Base-by-base conservation (phyloP, 441 rosid genomes). In the Gossypium davidsonii region DNA sequence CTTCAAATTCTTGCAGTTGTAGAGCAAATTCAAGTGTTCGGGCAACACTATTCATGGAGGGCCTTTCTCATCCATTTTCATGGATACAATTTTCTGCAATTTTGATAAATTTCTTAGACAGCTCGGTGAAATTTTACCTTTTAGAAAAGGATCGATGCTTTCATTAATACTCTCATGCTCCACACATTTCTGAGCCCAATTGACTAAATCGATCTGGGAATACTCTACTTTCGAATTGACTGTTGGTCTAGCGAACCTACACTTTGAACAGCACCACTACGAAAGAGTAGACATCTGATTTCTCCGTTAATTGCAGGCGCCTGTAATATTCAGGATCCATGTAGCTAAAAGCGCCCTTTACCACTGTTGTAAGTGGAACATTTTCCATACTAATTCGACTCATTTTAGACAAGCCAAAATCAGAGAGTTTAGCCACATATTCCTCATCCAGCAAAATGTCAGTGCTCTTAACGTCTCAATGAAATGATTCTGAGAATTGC, bases 331-430 rank as follows among this genome's bases (percentile, higher is more conserved):
- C 90, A 0, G 90, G 93, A 39, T 90, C 94, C 26, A 86, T 44
- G 69, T 90, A 90, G 11, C 91, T 91, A 2, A 82, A 8, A 46
- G 88, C 79, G 4, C 93, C 93, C 71, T 77, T 90, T 62, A 90
- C 91, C 12, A 62, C 63, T 89, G 18, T 79, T 73, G 3, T 1
- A 63, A 63, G 26, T 1, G 51, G 49, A 37, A 87, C 76, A 46
- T 23, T 6, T 23, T 82, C 85, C 44, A n/a, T 85, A 14, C 87
- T 64, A 26, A 49, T 67, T 46, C 85, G 87, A 6, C 90, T 86
- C 0, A 76, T 62, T 80, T 79, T 86, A 3, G 90, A 85, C 49
- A 88, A 74, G 2, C 92, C 92, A 31, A 90, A 89, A 73, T 88
- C 90, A 2, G 90, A 81, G 39, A 90, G 86, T 81, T 88, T 88